These are phyloP conservation scores for Solanum medicagineum DNA, from an alignment of 257 asterid genomes.

Conservation along the genomic window DNA sequence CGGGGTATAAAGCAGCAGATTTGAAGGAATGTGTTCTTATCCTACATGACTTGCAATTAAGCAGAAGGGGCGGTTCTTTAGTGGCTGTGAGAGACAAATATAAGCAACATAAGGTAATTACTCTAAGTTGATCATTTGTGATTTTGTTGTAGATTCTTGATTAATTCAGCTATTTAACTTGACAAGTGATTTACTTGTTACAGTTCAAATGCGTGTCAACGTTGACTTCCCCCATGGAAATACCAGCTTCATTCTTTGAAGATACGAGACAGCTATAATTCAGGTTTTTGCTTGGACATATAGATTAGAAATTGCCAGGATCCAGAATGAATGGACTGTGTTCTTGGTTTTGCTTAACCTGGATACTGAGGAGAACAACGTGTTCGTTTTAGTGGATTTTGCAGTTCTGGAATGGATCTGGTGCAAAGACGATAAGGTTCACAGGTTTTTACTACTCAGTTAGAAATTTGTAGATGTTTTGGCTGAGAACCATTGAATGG, in stretches of 20 bases:
- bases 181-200: background rate
- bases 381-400: background rate
- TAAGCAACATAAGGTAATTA: slow-evolving; percentile 52
- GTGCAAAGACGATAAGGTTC: background rate
- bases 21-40: slow-evolving; percentile 54
- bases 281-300: background rate
- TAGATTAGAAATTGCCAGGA: background rate
- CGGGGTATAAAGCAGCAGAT: slow-evolving; percentile 59
- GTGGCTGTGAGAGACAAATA: slow-evolving; percentile 67
- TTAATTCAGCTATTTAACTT: background rate
- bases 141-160: background rate
- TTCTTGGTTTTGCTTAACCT: background rate
- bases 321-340: background rate
- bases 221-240: slow-evolving; percentile 27
- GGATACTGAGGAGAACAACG: background rate
- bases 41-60: slow-evolving; percentile 54
- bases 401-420: background rate
- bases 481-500: background rate
- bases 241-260: slow-evolving; percentile 42
- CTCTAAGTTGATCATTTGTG: background rate
- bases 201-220: slow-evolving; percentile 74
- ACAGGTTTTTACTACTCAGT: background rate
- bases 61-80: slow-evolving; percentile 42
- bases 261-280: background rate
- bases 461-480: background rate